Percentiles rank a stretch among this genome's conserved stretches.
These are phyloP conservation scores for Phoma sp. DNA, from an alignment of 2,329 filamentous ascomycete genomes.

Conservation along the genomic window DNA sequence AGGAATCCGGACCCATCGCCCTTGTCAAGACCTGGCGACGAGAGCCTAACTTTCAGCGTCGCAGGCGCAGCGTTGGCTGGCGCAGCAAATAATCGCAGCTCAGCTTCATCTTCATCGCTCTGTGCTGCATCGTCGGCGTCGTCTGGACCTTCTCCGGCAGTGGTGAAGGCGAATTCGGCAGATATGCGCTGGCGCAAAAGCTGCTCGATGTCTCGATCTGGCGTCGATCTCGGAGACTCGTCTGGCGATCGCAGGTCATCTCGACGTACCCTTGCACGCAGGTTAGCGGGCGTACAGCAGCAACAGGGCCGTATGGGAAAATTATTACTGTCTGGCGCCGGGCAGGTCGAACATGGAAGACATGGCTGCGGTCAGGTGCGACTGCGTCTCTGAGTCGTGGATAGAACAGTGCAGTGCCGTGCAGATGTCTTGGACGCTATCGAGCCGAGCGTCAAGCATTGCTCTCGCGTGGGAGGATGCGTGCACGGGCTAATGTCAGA, in stretches of 20 bases:
- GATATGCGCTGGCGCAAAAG: constrained; percentile 36
- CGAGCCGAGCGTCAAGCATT: neutral
- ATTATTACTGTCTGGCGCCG: constrained; percentile 33
- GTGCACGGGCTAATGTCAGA: constrained; percentile 9
- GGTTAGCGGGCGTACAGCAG: neutral
- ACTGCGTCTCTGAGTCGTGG: constrained; percentile 5
- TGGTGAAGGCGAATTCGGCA: constrained; percentile 34
- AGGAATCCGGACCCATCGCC: constrained; percentile 36
- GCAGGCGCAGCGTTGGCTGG: constrained; percentile 27
- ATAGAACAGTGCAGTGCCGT: neutral
- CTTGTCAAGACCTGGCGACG: constrained; percentile 34
- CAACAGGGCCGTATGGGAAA: neutral
- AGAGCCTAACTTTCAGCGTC: constrained; percentile 39
- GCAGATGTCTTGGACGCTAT: neutral
- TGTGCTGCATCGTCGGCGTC: constrained; percentile 7
- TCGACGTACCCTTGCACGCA: constrained; percentile 38
- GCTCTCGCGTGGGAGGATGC: constrained; percentile 3
- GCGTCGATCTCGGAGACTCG: constrained; percentile 43
- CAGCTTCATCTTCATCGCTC: constrained; percentile 38
- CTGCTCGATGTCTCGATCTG: constrained; percentile 40
- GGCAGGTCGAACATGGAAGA: constrained; percentile 31
- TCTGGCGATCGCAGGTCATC: constrained; percentile 43
- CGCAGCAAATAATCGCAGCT: constrained; percentile 45
- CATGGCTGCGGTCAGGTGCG: constrained; percentile 21
- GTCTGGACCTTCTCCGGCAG: constrained; percentile 5